phyloP scores from a whole-genome alignment of 2,329 filamentous ascomycete genomes.

The Fusarium ramigenum region DNA sequence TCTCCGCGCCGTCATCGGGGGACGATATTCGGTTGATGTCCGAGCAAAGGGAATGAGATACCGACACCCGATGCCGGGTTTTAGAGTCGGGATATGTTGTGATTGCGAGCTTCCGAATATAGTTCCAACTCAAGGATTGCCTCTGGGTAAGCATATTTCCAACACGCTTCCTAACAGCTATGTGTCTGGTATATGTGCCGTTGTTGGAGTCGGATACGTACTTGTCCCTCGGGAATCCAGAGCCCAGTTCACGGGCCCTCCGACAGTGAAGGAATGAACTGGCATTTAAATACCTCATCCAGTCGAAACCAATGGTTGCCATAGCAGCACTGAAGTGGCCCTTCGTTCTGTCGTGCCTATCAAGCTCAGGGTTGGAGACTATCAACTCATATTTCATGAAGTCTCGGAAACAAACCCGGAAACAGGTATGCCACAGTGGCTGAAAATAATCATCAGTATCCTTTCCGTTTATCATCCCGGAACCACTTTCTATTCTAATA shows the following conservation, averaged over 20 bases:
- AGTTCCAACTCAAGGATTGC: background rate
- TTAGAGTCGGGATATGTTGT: background rate
- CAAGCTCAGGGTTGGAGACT: background rate
- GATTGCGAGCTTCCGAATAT: background rate
- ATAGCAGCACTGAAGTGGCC: background rate
- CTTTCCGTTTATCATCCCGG: background rate
- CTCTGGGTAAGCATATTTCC: background rate
- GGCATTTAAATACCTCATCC: background rate
- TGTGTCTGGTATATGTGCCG: background rate
- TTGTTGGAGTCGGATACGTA: background rate
- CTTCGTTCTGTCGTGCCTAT: too few relatives aligned
- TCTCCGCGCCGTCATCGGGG: slow-evolving; percentile 43
- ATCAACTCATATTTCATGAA: background rate
- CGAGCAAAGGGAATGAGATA: slow-evolving; percentile 18
- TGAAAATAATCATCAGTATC: slow-evolving; percentile 4
- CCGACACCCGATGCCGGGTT: background rate
- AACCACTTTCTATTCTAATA: slow-evolving; percentile 15
- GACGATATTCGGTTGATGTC: slow-evolving; percentile 12
- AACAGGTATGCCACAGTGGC: background rate
- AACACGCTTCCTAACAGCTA: background rate
- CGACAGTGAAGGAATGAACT: background rate
- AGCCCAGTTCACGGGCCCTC: background rate
- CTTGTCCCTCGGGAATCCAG: background rate
- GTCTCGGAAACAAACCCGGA: background rate
- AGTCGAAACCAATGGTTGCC: background rate